Percentiles rank a stretch among this genome's conserved stretches.
phyloP scores from a whole-genome alignment of 768 basidiomycete species.

The Trametes sanguinea region DNA sequence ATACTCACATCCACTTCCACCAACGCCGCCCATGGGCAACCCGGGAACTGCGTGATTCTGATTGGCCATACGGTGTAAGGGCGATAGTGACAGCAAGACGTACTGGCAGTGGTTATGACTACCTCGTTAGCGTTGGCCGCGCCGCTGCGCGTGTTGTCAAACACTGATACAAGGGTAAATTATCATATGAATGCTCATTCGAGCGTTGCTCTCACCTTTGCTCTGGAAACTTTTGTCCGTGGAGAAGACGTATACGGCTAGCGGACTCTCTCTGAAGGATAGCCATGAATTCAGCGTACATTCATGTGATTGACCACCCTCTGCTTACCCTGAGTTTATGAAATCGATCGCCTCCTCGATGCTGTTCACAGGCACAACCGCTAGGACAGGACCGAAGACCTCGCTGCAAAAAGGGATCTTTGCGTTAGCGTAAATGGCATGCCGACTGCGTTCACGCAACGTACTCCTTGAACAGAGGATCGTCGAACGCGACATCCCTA shows the following conservation, averaged over 20 bases:
- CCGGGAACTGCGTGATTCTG: neutral
- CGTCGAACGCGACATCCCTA: slow-evolving; percentile 56
- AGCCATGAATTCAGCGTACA: neutral
- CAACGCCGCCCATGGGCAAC: neutral
- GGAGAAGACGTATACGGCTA: slow-evolving; percentile 75
- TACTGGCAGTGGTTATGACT: neutral
- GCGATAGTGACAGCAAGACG: neutral
- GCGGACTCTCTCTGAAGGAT: slow-evolving; percentile 43
- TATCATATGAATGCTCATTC: neutral
- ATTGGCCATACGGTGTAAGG: neutral
- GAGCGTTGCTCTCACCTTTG: slow-evolving; percentile 45
- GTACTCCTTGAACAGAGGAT: slow-evolving; percentile 77
- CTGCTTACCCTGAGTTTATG: slow-evolving; percentile 57
- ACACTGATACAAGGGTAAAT: neutral
- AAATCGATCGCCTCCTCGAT: slow-evolving; percentile 72
- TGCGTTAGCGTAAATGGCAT: neutral
- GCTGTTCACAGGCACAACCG: slow-evolving; percentile 66
- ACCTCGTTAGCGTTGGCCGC: neutral
- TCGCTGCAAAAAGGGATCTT: slow-evolving; percentile 48
- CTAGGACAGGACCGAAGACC: slow-evolving; percentile 81
- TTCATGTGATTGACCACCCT: neutral
- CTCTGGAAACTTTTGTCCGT: slow-evolving; percentile 54
- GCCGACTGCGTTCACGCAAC: slow-evolving; percentile 27
- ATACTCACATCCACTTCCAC: neutral
- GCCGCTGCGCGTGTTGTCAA: neutral